Base-by-base conservation (phyloP, 2,329 filamentous ascomycete species). In the Paracorniculantispora psalliotae region DNA sequence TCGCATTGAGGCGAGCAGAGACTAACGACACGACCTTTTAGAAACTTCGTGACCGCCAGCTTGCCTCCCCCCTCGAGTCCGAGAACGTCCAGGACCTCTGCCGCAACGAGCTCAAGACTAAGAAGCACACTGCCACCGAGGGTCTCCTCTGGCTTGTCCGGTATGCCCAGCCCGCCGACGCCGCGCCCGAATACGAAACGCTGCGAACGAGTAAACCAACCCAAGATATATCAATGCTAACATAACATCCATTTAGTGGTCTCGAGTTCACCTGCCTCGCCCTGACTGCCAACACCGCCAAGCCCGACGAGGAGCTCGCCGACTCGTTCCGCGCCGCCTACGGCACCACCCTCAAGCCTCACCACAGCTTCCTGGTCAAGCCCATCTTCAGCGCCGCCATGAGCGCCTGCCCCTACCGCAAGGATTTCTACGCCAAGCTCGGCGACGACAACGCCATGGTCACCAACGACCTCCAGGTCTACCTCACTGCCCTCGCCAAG, bases 381-480 rank as follows among this genome's bases (percentile, higher is more conserved):
- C 91, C 91, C 62, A 82, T 97, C 71, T 97, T 97, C 83, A 89
- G 83, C 67, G 89, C 92, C 62, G 93, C 93, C 72, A 96, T 99
- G 92, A 84, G 85, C 67, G 92, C 92, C 19, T 93, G 90, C 66
- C 94, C 94, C 1, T 96, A 97, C 81, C 86, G 93, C 66, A 91
- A 90, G 73, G 90, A 93, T 75, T 97, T 99, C 72, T 97, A 97
- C 73, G 76, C 76, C 64, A 96, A 97, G 83, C 81, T 99, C 46
- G 92, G 90, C 39, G 78, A 79, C 21, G 83, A 90, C 69, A 74
- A 82, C 41, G 75, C 71, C 30, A 84, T 87, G 74, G 87, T 94
- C 51, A 67, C 80, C 48, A 70, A 75, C 58, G 84, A 89, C 69
- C 74, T 97, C 68, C 76, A 80, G 66, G 76, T 78, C 63, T 97